Percentiles rank a stretch among this genome's conserved stretches.
These are phyloP conservation scores for Crucihimalaya himalaica DNA, from an alignment of 345 rosid genomes.

Conservation along the genomic window DNA sequence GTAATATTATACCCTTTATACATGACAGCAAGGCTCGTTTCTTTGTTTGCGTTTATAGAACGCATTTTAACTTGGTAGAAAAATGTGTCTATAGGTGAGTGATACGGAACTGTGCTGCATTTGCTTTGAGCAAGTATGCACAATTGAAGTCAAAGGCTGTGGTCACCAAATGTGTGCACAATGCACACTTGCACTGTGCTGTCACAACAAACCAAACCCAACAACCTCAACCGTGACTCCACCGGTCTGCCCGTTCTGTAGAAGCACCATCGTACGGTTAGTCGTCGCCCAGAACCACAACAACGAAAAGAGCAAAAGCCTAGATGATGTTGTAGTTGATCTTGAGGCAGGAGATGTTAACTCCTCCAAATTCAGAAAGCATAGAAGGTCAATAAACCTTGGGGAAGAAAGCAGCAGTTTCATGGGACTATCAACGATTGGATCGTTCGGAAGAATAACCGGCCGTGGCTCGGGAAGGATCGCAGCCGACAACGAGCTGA, in stretches of 20 bases:
- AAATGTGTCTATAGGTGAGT: constrained; percentile 55
- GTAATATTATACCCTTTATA: constrained; percentile 41
- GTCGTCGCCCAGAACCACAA: constrained; percentile 62
- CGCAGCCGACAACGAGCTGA: constrained; percentile 59
- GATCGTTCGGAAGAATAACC: constrained; percentile 67
- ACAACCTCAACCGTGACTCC: constrained; percentile 61
- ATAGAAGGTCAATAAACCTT: constrained; percentile 65
- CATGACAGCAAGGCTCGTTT: background rate
- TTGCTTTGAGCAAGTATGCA: constrained; percentile 95
- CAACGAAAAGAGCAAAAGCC: constrained; percentile 44
- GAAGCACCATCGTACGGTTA: constrained; percentile 70
- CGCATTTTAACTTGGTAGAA: too few relatives aligned
- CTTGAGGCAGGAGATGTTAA: constrained; percentile 51
- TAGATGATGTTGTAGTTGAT: constrained; percentile 49
- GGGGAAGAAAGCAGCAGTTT: constrained; percentile 96
- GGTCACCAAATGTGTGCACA: constrained; percentile 99
- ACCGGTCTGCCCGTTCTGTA: constrained; percentile 96
- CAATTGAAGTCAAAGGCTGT: constrained; percentile 87
- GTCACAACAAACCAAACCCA: constrained; percentile 98
- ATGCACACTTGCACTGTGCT: constrained; percentile 93
- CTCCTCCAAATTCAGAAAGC: constrained; percentile 67
- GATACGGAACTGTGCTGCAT: constrained; percentile 89
- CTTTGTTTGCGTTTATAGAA: background rate
- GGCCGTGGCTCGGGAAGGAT: constrained; percentile 78
- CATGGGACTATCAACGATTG: constrained; percentile 71